Evolutionary conservation across 352 stramenopile genomes (phyloP).

Genomic region (Thalassiosira hispida): DNA sequence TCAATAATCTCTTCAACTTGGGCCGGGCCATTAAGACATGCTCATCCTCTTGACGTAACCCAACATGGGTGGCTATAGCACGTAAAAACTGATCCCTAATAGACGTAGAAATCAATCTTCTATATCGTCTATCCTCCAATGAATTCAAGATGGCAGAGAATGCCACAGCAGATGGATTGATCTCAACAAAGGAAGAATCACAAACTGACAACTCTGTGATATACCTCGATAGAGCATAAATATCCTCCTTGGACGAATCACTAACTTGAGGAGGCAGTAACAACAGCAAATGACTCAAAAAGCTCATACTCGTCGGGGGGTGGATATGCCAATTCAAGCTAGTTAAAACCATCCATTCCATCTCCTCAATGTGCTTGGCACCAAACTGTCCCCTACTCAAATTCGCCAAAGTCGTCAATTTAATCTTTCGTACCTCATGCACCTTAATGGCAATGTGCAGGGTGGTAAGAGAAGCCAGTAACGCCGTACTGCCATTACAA

Average conservation of each 20-base stretch:
- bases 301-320: conserved; percentile 71
- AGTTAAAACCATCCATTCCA: conserved; percentile 73
- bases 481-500: conserved; percentile 69
- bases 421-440: conserved; percentile 74
- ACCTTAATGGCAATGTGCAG: conserved; percentile 82
- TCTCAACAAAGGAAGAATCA: conserved; percentile 66
- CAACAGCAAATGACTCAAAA: conserved; percentile 67
- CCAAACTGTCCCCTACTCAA: conserved; percentile 77
- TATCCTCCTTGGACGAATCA: conserved; percentile 58
- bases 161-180: conserved; percentile 61
- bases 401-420: conserved; percentile 70
- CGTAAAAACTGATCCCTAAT: conserved; percentile 55
- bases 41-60: conserved; percentile 47
- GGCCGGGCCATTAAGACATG: conserved; percentile 34
- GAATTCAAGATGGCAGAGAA: conserved; percentile 65
- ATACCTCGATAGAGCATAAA: conserved; percentile 72
- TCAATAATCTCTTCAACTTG: conserved; percentile 52
- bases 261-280: conserved; percentile 64
- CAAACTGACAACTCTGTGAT: conserved; percentile 70
- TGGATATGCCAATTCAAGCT: conserved; percentile 77
- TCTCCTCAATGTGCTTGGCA: conserved; percentile 73
- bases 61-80: conserved; percentile 48
- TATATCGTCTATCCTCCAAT: conserved; percentile 56
- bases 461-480: conserved; percentile 72
- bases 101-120: conserved; percentile 30